Conservation (phyloP, 306 rosid genomes). For the Malus asiatica region DNA sequence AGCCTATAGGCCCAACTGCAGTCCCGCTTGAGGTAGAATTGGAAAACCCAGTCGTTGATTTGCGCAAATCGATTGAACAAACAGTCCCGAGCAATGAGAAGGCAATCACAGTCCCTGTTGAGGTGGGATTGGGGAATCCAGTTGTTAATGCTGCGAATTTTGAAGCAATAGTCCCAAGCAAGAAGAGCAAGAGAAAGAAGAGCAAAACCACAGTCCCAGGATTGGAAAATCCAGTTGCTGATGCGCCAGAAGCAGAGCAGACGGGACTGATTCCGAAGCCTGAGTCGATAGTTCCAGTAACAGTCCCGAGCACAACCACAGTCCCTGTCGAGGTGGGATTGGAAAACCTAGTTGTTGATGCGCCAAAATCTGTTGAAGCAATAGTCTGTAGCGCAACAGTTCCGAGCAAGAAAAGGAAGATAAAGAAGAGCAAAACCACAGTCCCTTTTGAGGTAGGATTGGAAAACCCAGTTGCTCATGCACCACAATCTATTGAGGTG, state of each 20-base stretch:
- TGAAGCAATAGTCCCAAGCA: neutral
- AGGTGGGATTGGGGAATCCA: neutral
- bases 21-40: neutral
- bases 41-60: neutral
- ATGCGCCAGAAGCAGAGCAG: too few species aligned
- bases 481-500: too few species aligned
- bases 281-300: neutral
- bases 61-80: too few species aligned
- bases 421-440: neutral
- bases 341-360: neutral
- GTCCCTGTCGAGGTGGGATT: neutral
- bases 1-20: neutral
- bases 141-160: too few species aligned
- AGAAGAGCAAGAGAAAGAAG: neutral
- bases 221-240: neutral
- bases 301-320: neutral
- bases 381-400: neutral
- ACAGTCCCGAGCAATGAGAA: neutral
- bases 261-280: too few species aligned
- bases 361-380: neutral
- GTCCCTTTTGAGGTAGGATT: neutral
- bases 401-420: neutral
- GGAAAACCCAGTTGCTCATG: neutral
- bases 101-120: neutral
- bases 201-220: neutral